Evolutionary conservation across 805 yeast species (phyloP).

Genomic region (Lipomyces kockii): DNA sequence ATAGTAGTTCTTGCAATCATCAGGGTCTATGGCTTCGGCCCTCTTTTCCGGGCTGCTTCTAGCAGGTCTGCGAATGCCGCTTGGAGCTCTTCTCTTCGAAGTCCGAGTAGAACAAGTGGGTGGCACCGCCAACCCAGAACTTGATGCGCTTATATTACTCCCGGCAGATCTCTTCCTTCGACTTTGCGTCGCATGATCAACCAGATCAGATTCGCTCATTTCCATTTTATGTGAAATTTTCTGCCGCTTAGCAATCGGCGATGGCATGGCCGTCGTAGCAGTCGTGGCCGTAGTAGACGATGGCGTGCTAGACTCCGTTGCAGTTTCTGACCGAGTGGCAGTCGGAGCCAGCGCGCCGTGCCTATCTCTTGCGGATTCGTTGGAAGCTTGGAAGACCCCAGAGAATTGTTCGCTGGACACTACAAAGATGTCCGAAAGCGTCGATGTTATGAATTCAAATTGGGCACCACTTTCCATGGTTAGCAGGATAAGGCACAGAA

Average conservation of each 20-base stretch:
- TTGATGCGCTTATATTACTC: slow-evolving; percentile 16
- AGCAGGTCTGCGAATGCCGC: background rate
- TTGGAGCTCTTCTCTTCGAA: background rate
- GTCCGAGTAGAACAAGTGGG: background rate
- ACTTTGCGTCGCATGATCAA: background rate
- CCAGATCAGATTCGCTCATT: slow-evolving; percentile 39
- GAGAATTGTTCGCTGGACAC: slow-evolving; percentile 34
- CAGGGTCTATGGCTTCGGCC: background rate
- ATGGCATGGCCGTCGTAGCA: background rate
- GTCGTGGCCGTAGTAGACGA: background rate
- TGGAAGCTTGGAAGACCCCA: slow-evolving; percentile 33
- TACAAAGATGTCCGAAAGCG: slow-evolving; percentile 30
- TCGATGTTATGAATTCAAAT: slow-evolving; percentile 30
- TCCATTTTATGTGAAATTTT: background rate
- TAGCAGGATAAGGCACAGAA: background rate
- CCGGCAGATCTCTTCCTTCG: slow-evolving; percentile 6
- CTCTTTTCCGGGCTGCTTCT: too few species aligned
- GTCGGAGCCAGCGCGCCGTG: background rate
- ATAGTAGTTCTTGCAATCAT: slow-evolving; percentile 1
- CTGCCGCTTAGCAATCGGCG: background rate
- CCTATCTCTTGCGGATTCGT: background rate
- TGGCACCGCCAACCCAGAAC: background rate
- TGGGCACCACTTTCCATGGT: slow-evolving; percentile 29
- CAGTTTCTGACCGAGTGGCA: background rate
- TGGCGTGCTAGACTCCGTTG: background rate